Percentiles rank a stretch among this genome's conserved stretches.
phyloP scores from a whole-genome alignment of 768 basidiomycete species.

The Lyophyllum shimeji region DNA sequence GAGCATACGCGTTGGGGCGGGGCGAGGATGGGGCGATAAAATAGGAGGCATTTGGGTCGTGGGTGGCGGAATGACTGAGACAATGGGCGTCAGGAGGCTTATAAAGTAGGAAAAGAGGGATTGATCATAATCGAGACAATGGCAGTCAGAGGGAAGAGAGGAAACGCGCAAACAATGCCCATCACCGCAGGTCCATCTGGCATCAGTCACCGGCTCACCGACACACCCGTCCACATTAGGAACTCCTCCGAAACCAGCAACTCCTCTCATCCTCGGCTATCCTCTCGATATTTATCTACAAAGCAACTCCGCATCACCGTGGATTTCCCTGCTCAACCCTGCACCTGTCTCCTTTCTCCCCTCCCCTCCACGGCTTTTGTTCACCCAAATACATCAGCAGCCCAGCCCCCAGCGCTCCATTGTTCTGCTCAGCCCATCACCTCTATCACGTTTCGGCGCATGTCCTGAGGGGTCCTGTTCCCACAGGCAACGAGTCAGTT shows the following conservation, averaged over 20 bases:
- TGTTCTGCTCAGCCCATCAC: neutral
- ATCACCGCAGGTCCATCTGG: no score
- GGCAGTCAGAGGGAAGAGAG: neutral
- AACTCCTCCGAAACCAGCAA: neutral
- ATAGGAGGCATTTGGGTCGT: conserved; percentile 39
- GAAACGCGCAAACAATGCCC: neutral
- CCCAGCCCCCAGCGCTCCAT: neutral
- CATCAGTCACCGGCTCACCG: neutral
- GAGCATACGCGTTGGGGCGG: conserved; percentile 1
- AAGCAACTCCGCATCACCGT: neutral
- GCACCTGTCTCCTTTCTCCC: neutral
- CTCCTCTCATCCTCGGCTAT: neutral
- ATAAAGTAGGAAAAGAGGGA: conserved; percentile 7
- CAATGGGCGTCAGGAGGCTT: conserved; percentile 18
- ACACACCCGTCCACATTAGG: neutral
- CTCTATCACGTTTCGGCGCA: neutral
- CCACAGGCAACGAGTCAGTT: conserved; percentile 4
- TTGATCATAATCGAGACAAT: conserved; percentile 14
- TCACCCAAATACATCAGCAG: neutral
- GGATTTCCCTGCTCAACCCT: neutral
- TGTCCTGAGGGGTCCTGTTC: neutral
- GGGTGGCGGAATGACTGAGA: conserved; percentile 21
- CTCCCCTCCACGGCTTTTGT: neutral
- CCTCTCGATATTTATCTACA: neutral
- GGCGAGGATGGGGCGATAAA: conserved; percentile 37